phyloP scores from a whole-genome alignment of 2,329 filamentous ascomycete species.

The Talaromyces marneffei region DNA sequence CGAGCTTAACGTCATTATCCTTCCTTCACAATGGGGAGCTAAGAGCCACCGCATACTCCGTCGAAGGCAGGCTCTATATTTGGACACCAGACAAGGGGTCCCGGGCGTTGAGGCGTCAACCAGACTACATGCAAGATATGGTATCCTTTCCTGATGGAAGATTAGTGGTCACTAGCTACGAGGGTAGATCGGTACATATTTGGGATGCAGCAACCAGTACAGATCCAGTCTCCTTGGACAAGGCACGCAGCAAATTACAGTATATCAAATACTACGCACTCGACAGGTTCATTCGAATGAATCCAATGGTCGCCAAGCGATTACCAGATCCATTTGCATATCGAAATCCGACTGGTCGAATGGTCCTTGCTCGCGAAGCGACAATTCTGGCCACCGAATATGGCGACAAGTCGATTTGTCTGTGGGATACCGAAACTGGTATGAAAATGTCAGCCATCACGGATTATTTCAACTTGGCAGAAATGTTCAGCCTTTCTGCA shows the following conservation, averaged over 20 bases:
- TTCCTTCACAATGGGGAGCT: neutral
- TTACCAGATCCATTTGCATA: neutral
- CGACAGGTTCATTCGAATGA: neutral
- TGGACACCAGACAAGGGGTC: neutral
- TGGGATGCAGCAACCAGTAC: neutral
- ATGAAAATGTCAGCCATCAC: neutral
- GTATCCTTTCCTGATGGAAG: neutral
- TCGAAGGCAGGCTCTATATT: neutral
- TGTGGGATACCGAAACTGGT: neutral
- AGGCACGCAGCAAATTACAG: neutral
- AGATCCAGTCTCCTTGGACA: neutral
- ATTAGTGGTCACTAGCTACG: neutral
- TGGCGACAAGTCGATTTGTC: neutral
- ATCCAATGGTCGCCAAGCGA: neutral
- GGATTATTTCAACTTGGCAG: neutral
- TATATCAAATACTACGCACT: neutral
- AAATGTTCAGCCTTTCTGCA: neutral
- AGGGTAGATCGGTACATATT: neutral
- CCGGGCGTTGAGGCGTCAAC: neutral
- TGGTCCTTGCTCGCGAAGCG: neutral
- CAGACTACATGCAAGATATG: neutral
- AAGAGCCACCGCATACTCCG: neutral
- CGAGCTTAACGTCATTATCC: neutral
- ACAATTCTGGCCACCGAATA: neutral
- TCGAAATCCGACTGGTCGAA: neutral